Evolutionary conservation across 345 rosid genomes (phyloP).

Genomic region (Bruguiera parviflora): DNA sequence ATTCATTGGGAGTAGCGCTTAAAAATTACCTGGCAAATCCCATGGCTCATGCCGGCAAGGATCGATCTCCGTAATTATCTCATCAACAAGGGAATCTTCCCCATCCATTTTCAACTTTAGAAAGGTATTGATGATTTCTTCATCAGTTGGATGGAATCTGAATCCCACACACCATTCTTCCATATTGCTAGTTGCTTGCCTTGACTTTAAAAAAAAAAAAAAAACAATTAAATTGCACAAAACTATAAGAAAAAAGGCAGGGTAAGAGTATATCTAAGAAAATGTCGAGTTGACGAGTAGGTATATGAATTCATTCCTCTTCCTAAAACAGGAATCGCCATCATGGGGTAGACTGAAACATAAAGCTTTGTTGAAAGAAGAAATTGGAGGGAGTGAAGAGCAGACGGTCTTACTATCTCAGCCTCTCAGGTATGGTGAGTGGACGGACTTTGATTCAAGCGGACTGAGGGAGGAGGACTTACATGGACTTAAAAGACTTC

Average conservation of each 20-base stretch:
- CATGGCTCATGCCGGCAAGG: conserved; percentile 24
- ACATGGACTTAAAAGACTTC: no score
- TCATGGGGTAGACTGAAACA: not conserved
- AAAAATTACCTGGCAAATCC: conserved; percentile 31
- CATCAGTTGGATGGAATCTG: conserved; percentile 31
- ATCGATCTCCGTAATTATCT: conserved; percentile 9
- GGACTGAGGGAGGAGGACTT: no score
- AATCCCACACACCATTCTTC: conserved; percentile 4
- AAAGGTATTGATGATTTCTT: conserved; percentile 22
- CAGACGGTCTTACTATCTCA: no score
- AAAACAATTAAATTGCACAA: not conserved
- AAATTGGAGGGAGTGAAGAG: no score
- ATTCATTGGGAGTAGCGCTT: not conserved
- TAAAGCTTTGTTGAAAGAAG: no score
- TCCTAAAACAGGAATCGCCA: not conserved
- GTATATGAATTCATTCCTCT: not conserved
- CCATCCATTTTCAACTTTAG: conserved; percentile 21
- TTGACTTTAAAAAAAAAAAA: no score
- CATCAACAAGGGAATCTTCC: conserved; percentile 4
- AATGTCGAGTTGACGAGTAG: not conserved
- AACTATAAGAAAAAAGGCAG: not conserved
- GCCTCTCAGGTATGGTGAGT: no score
- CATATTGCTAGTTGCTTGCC: not conserved
- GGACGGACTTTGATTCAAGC: no score
- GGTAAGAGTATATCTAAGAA: not conserved